Evolutionary conservation across 371 early-diverging fungal genomes (phyloP).

Genomic region (Cokeromyces recurvatus): DNA sequence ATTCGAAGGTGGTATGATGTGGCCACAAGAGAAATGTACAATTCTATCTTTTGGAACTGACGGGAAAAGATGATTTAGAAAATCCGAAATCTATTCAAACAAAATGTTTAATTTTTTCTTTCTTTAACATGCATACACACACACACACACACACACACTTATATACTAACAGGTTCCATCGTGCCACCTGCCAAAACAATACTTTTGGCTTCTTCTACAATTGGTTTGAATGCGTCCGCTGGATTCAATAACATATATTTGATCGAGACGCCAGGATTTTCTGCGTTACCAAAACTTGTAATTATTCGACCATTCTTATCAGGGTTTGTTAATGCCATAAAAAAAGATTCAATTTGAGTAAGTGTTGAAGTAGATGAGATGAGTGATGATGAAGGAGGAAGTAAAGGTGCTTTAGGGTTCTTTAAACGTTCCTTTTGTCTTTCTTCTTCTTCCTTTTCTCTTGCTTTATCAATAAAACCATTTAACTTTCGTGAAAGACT

Average conservation of each 20-base stretch:
- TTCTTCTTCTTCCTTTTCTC: conserved; percentile 33
- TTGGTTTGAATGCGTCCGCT: conserved; percentile 72
- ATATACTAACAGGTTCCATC: conserved; percentile 80
- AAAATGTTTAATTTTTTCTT: neutral
- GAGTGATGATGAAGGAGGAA: conserved; percentile 1
- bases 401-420: conserved; percentile 7
- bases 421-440: conserved; percentile 6
- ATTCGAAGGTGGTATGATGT: conserved; percentile 68
- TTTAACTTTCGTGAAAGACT: conserved; percentile 72
- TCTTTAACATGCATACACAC: too few species aligned
- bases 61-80: conserved; percentile 50
- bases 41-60: conserved; percentile 39
- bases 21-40: conserved; percentile 73
- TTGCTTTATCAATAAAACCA: conserved; percentile 47
- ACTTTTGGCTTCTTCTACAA: conserved; percentile 78
- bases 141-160: too few species aligned
- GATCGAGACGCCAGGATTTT: conserved; percentile 29
- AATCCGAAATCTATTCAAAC: conserved; percentile 33
- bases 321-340: conserved; percentile 57
- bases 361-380: conserved; percentile 40
- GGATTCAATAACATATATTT: conserved; percentile 86
- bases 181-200: conserved; percentile 96
- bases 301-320: conserved; percentile 73
- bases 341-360: conserved; percentile 51
- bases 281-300: conserved; percentile 15